Conservation (phyloP, 2,329 filamentous ascomycete genomes). For the Trichocomaceae sp. region DNA sequence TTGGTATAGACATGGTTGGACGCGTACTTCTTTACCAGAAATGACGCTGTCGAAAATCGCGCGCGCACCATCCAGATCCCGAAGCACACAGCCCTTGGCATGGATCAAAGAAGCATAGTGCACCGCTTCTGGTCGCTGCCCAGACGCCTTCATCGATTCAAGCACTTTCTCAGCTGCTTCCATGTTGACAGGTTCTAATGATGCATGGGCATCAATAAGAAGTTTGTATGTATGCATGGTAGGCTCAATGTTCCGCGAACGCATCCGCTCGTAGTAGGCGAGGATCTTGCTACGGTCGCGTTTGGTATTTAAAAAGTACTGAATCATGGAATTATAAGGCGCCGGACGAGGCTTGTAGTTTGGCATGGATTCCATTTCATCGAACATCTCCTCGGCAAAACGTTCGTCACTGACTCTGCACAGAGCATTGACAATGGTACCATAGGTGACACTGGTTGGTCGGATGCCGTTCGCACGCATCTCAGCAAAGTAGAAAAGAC, state of each 20-base stretch:
- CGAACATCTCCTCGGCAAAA: slow-evolving; percentile 94
- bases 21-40: slow-evolving; percentile 57
- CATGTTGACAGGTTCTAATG: slow-evolving; percentile 87
- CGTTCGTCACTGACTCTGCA: slow-evolving; percentile 97
- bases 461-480: slow-evolving; percentile 91
- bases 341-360: slow-evolving; percentile 98
- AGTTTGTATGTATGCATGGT: slow-evolving; percentile 98
- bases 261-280: slow-evolving; percentile 92
- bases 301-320: slow-evolving; percentile 97
- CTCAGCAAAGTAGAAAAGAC: slow-evolving; percentile 94
- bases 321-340: slow-evolving; percentile 99
- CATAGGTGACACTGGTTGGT: slow-evolving; percentile 95
- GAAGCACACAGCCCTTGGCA: slow-evolving; percentile 86
- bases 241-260: slow-evolving; percentile 73
- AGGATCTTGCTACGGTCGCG: slow-evolving; percentile 91
- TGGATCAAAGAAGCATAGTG: slow-evolving; percentile 96
- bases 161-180: slow-evolving; percentile 77
- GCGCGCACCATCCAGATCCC: slow-evolving; percentile 79
- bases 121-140: slow-evolving; percentile 76
- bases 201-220: slow-evolving; percentile 89
- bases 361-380: slow-evolving; percentile 97
- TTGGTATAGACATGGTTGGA: slow-evolving; percentile 86
- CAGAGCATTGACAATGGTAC: slow-evolving; percentile 94
- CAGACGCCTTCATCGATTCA: slow-evolving; percentile 65
- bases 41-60: slow-evolving; percentile 77